Conservation (phyloP, 768 basidiomycete genomes). For the Leccinum boreale region DNA sequence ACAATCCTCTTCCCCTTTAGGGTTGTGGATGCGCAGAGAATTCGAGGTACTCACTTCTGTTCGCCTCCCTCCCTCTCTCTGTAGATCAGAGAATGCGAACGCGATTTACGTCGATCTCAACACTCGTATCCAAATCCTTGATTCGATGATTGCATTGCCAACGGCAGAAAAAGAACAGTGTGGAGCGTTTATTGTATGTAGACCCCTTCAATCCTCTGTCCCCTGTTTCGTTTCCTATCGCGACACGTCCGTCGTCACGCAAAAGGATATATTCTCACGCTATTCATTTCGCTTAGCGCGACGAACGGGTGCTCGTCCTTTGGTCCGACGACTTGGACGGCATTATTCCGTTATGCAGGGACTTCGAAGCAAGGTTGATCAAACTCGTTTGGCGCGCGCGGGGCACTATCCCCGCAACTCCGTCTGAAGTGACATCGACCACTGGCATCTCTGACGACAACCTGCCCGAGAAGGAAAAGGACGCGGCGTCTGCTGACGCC, state of each 20-base stretch:
- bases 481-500: conserved; percentile 13
- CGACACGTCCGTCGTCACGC: neutral
- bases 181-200: conserved; percentile 75
- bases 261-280: neutral
- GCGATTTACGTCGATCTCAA: conserved; percentile 72
- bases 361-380: conserved; percentile 78
- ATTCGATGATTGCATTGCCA: conserved; percentile 62
- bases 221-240: neutral
- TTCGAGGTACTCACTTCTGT: neutral
- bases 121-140: conserved; percentile 85
- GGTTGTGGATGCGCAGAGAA: neutral
- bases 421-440: conserved; percentile 41
- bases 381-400: conserved; percentile 72
- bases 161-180: conserved; percentile 89
- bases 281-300: conserved; percentile 47
- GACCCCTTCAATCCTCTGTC: conserved; percentile 8
- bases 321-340: conserved; percentile 84
- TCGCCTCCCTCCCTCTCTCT: neutral
- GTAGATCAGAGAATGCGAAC: conserved; percentile 54
- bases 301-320: conserved; percentile 77
- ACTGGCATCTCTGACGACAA: conserved; percentile 51
- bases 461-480: conserved; percentile 47
- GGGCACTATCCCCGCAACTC: conserved; percentile 30
- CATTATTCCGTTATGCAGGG: conserved; percentile 69
- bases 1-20: neutral